Conservation (phyloP, 1,284 basidiomycete species). For the Xerocomus minutiporus region DNA sequence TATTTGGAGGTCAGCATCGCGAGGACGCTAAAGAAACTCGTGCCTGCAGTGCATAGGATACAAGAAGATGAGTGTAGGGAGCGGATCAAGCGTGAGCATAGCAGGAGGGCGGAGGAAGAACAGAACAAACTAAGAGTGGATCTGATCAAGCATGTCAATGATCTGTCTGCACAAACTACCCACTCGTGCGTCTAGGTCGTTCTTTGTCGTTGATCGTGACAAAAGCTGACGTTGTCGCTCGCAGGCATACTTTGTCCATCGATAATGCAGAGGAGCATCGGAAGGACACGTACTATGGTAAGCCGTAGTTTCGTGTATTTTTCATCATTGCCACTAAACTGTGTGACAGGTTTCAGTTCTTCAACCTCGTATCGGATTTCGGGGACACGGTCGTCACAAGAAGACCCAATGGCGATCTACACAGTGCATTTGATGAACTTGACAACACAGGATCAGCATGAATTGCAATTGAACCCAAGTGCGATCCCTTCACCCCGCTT, state of each 20-base stretch:
- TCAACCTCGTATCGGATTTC: conserved; percentile 13
- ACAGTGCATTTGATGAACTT: conserved; percentile 38
- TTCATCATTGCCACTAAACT: not conserved
- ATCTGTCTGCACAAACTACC: conserved; percentile 1
- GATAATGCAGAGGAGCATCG: conserved; percentile 1
- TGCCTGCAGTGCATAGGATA: conserved; percentile 5
- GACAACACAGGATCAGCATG: conserved; percentile 40
- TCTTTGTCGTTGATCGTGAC: not conserved
- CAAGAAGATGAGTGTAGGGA: conserved; percentile 1
- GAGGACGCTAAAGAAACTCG: conserved; percentile 5
- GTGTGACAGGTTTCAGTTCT: not conserved
- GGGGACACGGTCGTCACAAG: conserved; percentile 13
- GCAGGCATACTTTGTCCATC: conserved; percentile 21
- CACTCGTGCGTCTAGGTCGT: conserved; percentile 15
- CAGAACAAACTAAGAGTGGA: conserved; percentile 10
- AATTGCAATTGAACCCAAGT: conserved; percentile 36
- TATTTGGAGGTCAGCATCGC: conserved; percentile 5
- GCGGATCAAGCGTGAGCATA: conserved; percentile 3
- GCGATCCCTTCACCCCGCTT: conserved; percentile 38
- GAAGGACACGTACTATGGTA: conserved; percentile 4
- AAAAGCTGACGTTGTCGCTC: not conserved
- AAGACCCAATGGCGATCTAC: conserved; percentile 31
- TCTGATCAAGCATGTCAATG: conserved; percentile 29
- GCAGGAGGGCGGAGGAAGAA: conserved; percentile 13
- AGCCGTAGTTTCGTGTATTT: not conserved